Percentiles rank a stretch among this genome's conserved stretches.
Evolutionary conservation across 495 filamentous ascomycete species (phyloP).

Genomic region (Trichoderma reesei): DNA sequence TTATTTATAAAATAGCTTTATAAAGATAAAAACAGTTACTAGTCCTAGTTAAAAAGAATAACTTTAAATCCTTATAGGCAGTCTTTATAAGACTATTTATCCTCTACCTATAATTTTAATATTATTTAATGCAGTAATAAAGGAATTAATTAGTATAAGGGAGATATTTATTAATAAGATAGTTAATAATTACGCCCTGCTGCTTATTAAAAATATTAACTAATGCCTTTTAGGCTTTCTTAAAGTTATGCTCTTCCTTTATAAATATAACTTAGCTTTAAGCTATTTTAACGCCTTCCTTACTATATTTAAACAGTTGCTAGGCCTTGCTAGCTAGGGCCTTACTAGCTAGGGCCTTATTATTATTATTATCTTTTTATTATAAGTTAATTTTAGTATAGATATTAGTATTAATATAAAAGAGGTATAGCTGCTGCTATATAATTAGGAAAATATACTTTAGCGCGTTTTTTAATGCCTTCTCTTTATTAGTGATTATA

Average conservation of each 20-base stretch:
- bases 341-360: too few relatives aligned
- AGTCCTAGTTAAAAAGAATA: not conserved
- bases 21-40: not conserved
- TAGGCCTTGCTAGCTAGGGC: too few relatives aligned
- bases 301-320: not conserved
- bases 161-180: not conserved
- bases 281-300: not conserved
- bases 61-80: not conserved
- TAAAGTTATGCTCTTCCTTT: not conserved
- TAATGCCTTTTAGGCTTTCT: not conserved
- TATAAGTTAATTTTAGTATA: not conserved
- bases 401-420: not conserved
- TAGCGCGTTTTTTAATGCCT: not conserved
- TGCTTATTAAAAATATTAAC: not conserved
- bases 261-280: not conserved
- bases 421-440: constrained; percentile 2
- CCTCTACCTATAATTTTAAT: not conserved
- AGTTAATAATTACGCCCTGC: not conserved
- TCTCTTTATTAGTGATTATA: not conserved
- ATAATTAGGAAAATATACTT: not conserved
- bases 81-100: not conserved
- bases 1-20: not conserved
- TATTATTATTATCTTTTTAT: not conserved
- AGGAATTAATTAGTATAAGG: not conserved
- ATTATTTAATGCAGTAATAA: not conserved